phyloP scores from a whole-genome alignment of 345 rosid genomes.

The Excoecaria agallocha region DNA sequence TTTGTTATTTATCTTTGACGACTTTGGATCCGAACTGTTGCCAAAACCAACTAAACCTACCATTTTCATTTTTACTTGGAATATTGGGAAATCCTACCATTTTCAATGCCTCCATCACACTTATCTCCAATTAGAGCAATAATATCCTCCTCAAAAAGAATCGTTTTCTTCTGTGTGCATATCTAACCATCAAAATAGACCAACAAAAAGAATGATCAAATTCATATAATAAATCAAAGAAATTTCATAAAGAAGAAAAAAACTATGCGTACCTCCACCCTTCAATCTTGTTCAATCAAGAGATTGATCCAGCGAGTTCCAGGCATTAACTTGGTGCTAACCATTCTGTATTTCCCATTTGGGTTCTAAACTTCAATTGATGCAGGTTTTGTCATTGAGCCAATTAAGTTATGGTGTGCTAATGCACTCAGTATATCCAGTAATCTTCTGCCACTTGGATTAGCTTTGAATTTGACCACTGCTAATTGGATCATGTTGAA shows the following conservation, averaged over 20 bases:
- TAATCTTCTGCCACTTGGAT: not conserved
- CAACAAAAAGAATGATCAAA: not conserved
- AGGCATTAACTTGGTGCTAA: constrained; percentile 96
- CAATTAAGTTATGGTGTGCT: not conserved
- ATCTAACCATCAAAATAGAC: constrained; percentile 39
- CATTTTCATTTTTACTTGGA: too few relatives aligned
- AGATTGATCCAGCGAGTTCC: constrained; percentile 99
- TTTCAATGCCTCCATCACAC: constrained; percentile 98
- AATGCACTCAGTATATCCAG: not conserved
- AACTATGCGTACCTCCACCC: constrained; percentile 61
- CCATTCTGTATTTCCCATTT: constrained; percentile 83
- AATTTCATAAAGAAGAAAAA: not conserved
- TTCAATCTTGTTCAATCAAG: constrained; percentile 81
- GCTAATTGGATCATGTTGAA: not conserved
- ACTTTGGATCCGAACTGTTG: too few relatives aligned
- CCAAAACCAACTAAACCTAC: too few relatives aligned
- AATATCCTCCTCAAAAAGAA: constrained; percentile 88
- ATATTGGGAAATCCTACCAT: too few relatives aligned
- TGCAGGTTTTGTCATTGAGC: constrained; percentile 82
- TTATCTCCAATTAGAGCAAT: constrained; percentile 74
- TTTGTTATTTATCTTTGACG: too few relatives aligned
- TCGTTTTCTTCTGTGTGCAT: constrained; percentile 90
- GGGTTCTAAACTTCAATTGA: constrained; percentile 92
- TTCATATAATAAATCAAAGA: not conserved
- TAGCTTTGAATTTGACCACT: not conserved